Percentiles rank a stretch among this genome's conserved stretches.
phyloP scores from a whole-genome alignment of 768 basidiomycete species.

The Crucibulum laeve region DNA sequence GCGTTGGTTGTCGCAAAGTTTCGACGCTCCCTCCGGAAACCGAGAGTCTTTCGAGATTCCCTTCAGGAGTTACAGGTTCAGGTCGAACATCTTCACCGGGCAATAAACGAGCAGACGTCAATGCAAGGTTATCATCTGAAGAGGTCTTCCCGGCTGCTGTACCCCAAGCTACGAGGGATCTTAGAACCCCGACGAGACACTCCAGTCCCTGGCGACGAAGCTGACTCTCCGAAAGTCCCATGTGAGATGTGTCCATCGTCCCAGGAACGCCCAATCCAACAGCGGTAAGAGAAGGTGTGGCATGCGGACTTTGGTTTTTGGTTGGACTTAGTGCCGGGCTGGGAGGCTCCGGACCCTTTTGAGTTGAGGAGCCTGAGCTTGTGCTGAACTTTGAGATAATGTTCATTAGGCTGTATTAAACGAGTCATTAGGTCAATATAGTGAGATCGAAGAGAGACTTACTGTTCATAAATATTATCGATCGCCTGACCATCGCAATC shows the following conservation, averaged over 20 bases:
- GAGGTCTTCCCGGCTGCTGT: constrained; percentile 48
- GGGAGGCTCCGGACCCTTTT: constrained; percentile 50
- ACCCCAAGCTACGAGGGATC: constrained; percentile 91
- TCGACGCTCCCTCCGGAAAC: constrained; percentile 45
- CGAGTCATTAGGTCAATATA: constrained; percentile 1
- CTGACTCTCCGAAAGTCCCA: constrained; percentile 78
- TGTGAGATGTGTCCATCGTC: constrained; percentile 59
- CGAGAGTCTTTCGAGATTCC: constrained; percentile 52
- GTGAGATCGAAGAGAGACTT: constrained; percentile 20
- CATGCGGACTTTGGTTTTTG: constrained; percentile 33
- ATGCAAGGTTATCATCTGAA: constrained; percentile 33
- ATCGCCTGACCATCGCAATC: constrained; percentile 94
- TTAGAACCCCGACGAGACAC: constrained; percentile 82
- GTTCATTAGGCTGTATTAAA: constrained; percentile 71
- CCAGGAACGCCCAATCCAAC: constrained; percentile 62
- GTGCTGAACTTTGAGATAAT: constrained; percentile 89
- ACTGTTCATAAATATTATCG: constrained; percentile 98
- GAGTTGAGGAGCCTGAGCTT: constrained; percentile 40
- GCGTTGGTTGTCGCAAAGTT: constrained; percentile 61
- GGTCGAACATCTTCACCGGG: constrained; percentile 47
- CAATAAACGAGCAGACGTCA: constrained; percentile 38
- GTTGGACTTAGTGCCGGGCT: constrained; percentile 60
- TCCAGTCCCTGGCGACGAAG: constrained; percentile 92
- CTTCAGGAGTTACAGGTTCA: constrained; percentile 53
- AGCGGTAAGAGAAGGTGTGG: constrained; percentile 57